Conservation (phyloP, 2,329 filamentous ascomycete species). For the Fusarium sp. region DNA sequence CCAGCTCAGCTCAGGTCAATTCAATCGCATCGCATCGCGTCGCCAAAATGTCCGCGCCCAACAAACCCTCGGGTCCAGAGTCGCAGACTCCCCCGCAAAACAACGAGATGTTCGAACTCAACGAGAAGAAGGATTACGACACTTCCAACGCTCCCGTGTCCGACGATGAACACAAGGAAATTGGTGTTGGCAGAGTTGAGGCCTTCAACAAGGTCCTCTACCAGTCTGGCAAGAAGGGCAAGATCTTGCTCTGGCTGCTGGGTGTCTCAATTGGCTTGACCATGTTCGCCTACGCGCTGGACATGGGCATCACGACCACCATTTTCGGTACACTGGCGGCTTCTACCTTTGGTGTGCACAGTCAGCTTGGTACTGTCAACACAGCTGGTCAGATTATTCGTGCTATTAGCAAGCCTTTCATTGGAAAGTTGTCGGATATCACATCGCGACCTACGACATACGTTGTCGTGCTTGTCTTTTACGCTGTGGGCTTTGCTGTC, state of each 20-base stretch:
- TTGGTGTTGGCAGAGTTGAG: constrained; percentile 52
- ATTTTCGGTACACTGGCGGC: constrained; percentile 51
- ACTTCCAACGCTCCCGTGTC: constrained; percentile 19
- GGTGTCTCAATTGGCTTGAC: constrained; percentile 52
- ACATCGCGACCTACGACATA: constrained; percentile 55
- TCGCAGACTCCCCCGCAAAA: background rate
- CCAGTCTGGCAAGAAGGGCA: constrained; percentile 51
- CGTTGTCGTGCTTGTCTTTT: constrained; percentile 54
- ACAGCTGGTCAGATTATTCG: constrained; percentile 52
- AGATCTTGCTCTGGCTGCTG: constrained; percentile 51
- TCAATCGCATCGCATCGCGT: background rate
- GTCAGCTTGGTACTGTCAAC: constrained; percentile 48
- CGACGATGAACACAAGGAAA: constrained; percentile 28
- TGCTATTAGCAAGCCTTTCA: constrained; percentile 54
- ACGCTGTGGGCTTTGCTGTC: constrained; percentile 50
- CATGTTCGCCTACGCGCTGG: constrained; percentile 55
- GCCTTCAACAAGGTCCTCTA: constrained; percentile 56
- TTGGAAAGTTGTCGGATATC: constrained; percentile 53
- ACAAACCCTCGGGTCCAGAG: constrained; percentile 4
- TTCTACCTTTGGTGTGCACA: constrained; percentile 51
- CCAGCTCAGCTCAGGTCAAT: background rate
- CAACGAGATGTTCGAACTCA: constrained; percentile 16
- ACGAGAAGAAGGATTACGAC: constrained; percentile 24
- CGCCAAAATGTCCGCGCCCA: constrained; percentile 18
- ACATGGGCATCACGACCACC: constrained; percentile 51